Evolutionary conservation across 2,329 filamentous ascomycete genomes (phyloP), one percentile per base, ranked within the genome.

Genomic region (Corynespora cassiicola): DNA sequence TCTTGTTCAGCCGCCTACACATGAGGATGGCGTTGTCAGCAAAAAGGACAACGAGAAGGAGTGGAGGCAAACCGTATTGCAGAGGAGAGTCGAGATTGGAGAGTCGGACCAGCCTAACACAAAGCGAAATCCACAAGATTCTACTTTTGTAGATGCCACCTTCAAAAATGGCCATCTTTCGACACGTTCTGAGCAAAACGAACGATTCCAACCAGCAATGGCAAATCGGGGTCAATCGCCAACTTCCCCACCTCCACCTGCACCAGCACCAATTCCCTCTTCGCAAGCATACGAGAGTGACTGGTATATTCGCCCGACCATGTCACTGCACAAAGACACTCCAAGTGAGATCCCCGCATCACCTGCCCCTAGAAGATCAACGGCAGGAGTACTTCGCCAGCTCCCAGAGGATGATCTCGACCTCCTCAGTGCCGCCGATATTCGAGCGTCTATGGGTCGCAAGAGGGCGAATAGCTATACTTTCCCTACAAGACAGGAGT

Each of bases 391-490:
- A 8, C 52, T 73, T 5, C 49, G 52, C 5, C 62, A 60, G 6
- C 45, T 68, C 8, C 65, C 68, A 2, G 45, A 65, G 27, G 56
- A 70, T 26, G 69, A 74, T 36, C 51, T 74, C 12, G 71, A 75
- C 31, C 54, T 65, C 6, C 52, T 75, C 18, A 73, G 62, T 31
- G 68, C 71, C 4, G 61, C 59, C 9, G 60, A 69, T 15, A 64
- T 75, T n/a, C 66, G 72, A 17, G 70, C 72, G 19, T 61, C 63
- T 11, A 73, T 75, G 62, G 66, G 68, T n/a, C 36, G 35, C 10
- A 66, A 48, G 19, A 52, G 39, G 19, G 50, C 41, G 12, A n/a
- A n/a, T n/a, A n/a, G n/a, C n/a, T n/a, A n/a, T n/a, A n/a, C n/a
- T n/a, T n/a, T n/a, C n/a, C n/a, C n/a, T n/a, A n/a, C 30, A 25